A percentile compares a stretch with the other conserved stretches of the same genome.
Evolutionary conservation across 371 early-diverging fungal species (phyloP).

Genomic region (Rhizopus stolonifer): DNA sequence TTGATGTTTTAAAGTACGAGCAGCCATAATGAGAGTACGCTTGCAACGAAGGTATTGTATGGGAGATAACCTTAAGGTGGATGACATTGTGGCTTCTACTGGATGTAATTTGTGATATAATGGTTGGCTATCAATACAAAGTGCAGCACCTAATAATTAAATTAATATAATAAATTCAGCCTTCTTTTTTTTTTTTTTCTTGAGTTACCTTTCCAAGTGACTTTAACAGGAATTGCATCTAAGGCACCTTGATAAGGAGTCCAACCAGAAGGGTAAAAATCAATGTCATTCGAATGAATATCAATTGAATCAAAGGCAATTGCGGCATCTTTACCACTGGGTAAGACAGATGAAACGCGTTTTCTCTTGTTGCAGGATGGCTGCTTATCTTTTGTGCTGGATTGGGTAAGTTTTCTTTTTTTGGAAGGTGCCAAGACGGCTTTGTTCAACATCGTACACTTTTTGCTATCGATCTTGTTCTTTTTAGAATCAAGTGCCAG

Average conservation of each 20-base stretch:
- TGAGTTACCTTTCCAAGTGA: slow-evolving; percentile 35
- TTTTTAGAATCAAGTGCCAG: not conserved
- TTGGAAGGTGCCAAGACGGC: slow-evolving; percentile 23
- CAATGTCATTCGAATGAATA: slow-evolving; percentile 20
- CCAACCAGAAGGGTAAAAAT: slow-evolving; percentile 26
- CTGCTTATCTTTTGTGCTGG: slow-evolving; percentile 6
- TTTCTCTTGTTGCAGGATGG: slow-evolving; percentile 11
- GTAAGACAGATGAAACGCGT: slow-evolving; percentile 26
- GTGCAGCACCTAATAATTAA: slow-evolving; percentile 40
- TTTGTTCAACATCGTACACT: slow-evolving; percentile 27
- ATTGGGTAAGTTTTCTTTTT: slow-evolving; percentile 17
- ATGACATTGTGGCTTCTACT: slow-evolving; percentile 59
- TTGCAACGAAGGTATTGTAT: slow-evolving; percentile 59
- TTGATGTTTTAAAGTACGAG: slow-evolving; percentile 25
- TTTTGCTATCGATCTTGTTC: not conserved
- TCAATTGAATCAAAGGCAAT: slow-evolving; percentile 31
- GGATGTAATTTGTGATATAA: slow-evolving; percentile 48
- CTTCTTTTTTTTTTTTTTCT: too few species aligned
- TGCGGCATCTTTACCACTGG: slow-evolving; percentile 29
- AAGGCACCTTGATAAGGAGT: slow-evolving; percentile 18
- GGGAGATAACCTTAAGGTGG: slow-evolving; percentile 62
- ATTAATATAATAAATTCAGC: too few species aligned
- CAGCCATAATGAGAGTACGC: slow-evolving; percentile 31
- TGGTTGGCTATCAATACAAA: slow-evolving; percentile 41
- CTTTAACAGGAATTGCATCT: slow-evolving; percentile 25